Evolutionary conservation across 2,329 filamentous ascomycete genomes (phyloP).

Genomic region (Phaeosphaeriaceae sp.): DNA sequence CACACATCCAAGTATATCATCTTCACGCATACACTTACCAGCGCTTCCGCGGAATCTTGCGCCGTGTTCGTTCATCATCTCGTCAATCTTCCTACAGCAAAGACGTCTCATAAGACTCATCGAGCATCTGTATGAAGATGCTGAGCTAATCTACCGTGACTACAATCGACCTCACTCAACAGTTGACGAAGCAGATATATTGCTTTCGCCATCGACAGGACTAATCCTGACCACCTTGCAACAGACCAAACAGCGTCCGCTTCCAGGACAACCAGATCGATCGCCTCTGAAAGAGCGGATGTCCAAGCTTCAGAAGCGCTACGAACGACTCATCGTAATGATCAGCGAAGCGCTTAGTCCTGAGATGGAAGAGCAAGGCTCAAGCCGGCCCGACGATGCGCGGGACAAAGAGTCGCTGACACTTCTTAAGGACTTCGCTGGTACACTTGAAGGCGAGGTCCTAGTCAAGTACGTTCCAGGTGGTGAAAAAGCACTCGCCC

Average conservation of each 20-base stretch:
- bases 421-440: constrained; percentile 60
- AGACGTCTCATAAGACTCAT: constrained; percentile 60
- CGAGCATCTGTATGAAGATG: constrained; percentile 56
- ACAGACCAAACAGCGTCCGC: constrained; percentile 72
- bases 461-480: constrained; percentile 49
- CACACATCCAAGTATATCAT: too few species aligned
- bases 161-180: constrained; percentile 49
- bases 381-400: constrained; percentile 34
- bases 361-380: constrained; percentile 30
- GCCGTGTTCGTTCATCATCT: constrained; percentile 59
- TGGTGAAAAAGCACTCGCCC: constrained; percentile 50
- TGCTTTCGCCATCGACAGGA: constrained; percentile 72
- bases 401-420: constrained; percentile 55
- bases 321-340: constrained; percentile 72
- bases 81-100: constrained; percentile 54
- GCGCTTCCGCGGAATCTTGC: constrained; percentile 21
- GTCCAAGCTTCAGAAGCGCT: constrained; percentile 61
- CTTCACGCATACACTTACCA: constrained; percentile 31
- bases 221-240: constrained; percentile 75
- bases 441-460: constrained; percentile 48
- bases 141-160: constrained; percentile 68
- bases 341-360: constrained; percentile 58
- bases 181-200: constrained; percentile 72
- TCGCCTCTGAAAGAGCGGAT: constrained; percentile 62
- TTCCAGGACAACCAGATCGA: constrained; percentile 64